These are phyloP conservation scores for Starmera amethionina DNA, from an alignment of 805 yeast genomes.

Conservation along the genomic window DNA sequence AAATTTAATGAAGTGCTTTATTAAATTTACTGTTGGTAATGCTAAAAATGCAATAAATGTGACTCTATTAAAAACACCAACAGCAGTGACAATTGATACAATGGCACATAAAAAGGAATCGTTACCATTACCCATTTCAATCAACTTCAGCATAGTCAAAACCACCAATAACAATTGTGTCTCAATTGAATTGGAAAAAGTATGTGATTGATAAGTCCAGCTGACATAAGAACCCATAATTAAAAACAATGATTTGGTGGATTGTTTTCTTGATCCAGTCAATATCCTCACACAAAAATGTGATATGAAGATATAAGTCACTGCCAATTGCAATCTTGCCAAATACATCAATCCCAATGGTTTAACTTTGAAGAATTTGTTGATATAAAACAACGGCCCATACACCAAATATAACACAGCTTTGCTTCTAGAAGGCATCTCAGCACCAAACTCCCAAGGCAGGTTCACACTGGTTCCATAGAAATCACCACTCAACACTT, in stretches of 20 bases:
- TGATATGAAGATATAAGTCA: slow-evolving; percentile 25
- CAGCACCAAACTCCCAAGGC: slow-evolving; percentile 76
- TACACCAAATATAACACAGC: slow-evolving; percentile 59
- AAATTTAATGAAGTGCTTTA: slow-evolving; percentile 31
- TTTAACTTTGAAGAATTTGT: slow-evolving; percentile 22
- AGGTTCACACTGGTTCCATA: slow-evolving; percentile 33
- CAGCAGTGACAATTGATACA: slow-evolving; percentile 41
- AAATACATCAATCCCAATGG: slow-evolving; percentile 46
- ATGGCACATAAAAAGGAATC: slow-evolving; percentile 10
- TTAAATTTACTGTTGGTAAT: slow-evolving; percentile 44
- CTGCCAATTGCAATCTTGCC: slow-evolving; percentile 37
- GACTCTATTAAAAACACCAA: slow-evolving; percentile 79
- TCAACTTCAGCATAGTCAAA: slow-evolving; percentile 30
- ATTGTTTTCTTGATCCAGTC: slow-evolving; percentile 38
- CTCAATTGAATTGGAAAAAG: slow-evolving; percentile 85
- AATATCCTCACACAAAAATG: slow-evolving; percentile 36
- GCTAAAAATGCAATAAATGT: slow-evolving; percentile 72
- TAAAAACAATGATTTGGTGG: slow-evolving; percentile 27
- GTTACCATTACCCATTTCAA: slow-evolving; percentile 2
- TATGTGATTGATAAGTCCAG: slow-evolving; percentile 72
- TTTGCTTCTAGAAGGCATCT: slow-evolving; percentile 57
- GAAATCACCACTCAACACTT: slow-evolving; percentile 44
- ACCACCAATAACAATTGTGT: slow-evolving; percentile 32
- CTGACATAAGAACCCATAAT: slow-evolving; percentile 59
- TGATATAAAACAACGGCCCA: slow-evolving; percentile 49